Evolutionary conservation across 495 filamentous ascomycete species (phyloP), one percentile per base, ranked within the genome.

Genomic region (Pyronema omphalodes): DNA sequence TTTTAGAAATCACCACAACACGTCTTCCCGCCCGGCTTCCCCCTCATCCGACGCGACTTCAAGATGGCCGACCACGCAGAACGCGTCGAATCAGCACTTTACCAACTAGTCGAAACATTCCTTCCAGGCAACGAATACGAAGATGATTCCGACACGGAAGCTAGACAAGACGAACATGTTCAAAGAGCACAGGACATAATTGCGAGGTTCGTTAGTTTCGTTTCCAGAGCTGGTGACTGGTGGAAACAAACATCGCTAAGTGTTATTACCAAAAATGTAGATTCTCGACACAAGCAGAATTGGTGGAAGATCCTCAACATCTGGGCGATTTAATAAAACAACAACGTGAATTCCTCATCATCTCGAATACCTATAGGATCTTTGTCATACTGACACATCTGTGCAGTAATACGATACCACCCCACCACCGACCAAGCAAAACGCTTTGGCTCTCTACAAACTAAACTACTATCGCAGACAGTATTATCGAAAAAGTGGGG

Each of bases 401-500:
- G 43, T 19, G 35, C 33, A 57, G 73, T 96, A 49, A 74, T 93
- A 56, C 73, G 77, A 53, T 77, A 81, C 17, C 83, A 86, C 59
- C 71, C 73, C 35, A 81, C 80, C 47, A 84, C 89, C 0, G 88
- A 84, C 57, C 84, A 88, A 64, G 86, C 86, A n/a, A 70, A 89
- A 23, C 75, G 79, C 19, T 94, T 95, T 68, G 82, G 84, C 12
- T 86, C 91, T 64, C 74, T 96, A 46, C 93, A 89, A 70, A 83
- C 85, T 37, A 76, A 83, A 39, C 76, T 99, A 19, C 72, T 94
- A 15, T 83, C 87, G 23, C 81, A 93, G 59, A 88, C 89, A 3
- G 88, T 96, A 1, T 73, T 99, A 34, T 81, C 80, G 60, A 83
- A 94, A 67, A 99, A 96, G 76, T 95, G 89, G 87, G 87, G 83